phyloP scores from a whole-genome alignment of 2,329 filamentous ascomycete species.

The Mycosphaerella sp. region DNA sequence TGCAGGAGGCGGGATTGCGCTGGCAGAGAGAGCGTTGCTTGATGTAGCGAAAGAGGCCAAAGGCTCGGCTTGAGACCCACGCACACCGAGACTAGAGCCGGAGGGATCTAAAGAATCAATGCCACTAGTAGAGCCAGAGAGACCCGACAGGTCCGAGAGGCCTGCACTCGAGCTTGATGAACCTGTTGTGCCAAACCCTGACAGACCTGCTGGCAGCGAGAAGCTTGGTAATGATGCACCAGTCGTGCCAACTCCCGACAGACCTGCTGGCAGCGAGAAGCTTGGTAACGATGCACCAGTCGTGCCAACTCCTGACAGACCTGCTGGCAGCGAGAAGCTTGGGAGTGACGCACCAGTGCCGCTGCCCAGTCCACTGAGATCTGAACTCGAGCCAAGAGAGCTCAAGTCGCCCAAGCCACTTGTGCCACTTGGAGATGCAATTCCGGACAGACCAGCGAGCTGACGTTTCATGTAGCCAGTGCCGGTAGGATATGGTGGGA shows the following conservation, averaged over 20 bases:
- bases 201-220: not conserved
- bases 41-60: not conserved
- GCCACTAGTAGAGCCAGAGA: not conserved
- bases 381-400: not conserved
- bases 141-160: not conserved
- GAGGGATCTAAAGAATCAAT: not conserved
- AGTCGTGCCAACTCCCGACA: not conserved
- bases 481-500: too few species aligned
- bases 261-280: not conserved
- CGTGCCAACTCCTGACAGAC: constrained; percentile 4
- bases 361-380: constrained; percentile 1
- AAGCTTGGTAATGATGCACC: not conserved
- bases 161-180: not conserved
- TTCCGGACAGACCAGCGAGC: not conserved
- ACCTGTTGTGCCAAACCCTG: not conserved
- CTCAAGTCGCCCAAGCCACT: constrained; percentile 4
- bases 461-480: constrained; percentile 1
- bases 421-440: constrained; percentile 6
- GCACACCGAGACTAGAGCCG: not conserved
- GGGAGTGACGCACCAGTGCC: not conserved
- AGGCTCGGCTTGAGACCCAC: not conserved
- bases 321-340: not conserved
- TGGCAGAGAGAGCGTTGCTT: not conserved
- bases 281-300: not conserved
- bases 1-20: not conserved